Percentiles rank a stretch among this genome's conserved stretches.
Conservation (phyloP, 768 basidiomycete genomes). For the Clathrus columnatus region DNA sequence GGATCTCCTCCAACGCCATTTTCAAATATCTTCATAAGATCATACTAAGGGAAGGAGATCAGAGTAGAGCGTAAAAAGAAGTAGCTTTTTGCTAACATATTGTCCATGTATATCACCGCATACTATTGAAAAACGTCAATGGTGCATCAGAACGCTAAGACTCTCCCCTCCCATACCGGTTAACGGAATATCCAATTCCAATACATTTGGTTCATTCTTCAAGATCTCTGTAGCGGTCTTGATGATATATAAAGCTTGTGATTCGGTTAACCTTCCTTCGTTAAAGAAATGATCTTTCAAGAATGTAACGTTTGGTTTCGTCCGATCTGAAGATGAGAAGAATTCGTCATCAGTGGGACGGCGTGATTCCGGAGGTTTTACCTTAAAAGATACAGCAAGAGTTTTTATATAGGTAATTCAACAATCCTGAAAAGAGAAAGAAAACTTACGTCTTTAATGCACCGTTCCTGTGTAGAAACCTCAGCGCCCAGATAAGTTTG, state of each 20-base stretch:
- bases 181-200: slow-evolving; percentile 80
- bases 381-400: background rate
- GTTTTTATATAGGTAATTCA: background rate
- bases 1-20: slow-evolving; percentile 35
- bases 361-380: background rate
- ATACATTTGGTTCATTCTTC: slow-evolving; percentile 71
- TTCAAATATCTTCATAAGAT: slow-evolving; percentile 42
- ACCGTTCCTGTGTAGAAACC: background rate
- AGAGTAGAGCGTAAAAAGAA: background rate
- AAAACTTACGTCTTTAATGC: background rate
- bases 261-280: slow-evolving; percentile 24
- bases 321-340: background rate
- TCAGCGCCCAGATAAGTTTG: background rate
- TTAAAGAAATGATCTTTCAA: background rate
- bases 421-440: background rate
- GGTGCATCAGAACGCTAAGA: background rate
- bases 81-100: slow-evolving; percentile 25
- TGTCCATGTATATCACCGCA: slow-evolving; percentile 42
- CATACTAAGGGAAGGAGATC: slow-evolving; percentile 24
- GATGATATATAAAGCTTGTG: slow-evolving; percentile 78
- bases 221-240: slow-evolving; percentile 57
- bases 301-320: background rate
- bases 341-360: background rate
- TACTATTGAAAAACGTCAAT: slow-evolving; percentile 20
- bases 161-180: slow-evolving; percentile 50